Conservation (phyloP, 2,329 filamentous ascomycete species). For the Botrytis galanthina region DNA sequence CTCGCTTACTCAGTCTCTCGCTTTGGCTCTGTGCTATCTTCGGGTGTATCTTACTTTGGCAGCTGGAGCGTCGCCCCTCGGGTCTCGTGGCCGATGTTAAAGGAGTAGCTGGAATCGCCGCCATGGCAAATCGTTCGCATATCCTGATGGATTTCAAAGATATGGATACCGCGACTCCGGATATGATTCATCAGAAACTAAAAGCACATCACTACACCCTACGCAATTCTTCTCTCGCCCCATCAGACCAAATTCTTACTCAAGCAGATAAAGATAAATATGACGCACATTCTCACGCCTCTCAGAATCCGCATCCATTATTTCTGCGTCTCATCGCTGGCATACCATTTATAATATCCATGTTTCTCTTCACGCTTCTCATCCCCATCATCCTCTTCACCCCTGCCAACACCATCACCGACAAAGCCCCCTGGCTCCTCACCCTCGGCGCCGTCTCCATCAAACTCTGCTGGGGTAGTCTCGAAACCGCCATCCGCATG, state of each 20-base stretch:
- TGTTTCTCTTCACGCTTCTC: conserved; percentile 55
- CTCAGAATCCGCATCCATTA: conserved; percentile 63
- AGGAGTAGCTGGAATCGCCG: conserved; percentile 70
- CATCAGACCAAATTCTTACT: conserved; percentile 52
- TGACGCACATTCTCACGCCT: conserved; percentile 48
- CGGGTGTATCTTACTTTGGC: conserved; percentile 57
- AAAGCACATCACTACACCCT: conserved; percentile 65
- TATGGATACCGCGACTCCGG: conserved; percentile 64
- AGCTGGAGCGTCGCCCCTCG: conserved; percentile 60
- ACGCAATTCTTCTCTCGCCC: conserved; percentile 68
- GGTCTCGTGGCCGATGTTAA: conserved; percentile 67
- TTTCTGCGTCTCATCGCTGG: conserved; percentile 62
- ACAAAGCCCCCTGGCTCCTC: conserved; percentile 63
- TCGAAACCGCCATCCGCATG: conserved; percentile 69
- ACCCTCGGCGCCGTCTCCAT: conserved; percentile 64
- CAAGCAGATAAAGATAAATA: conserved; percentile 47
- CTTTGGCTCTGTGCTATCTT: conserved; percentile 57
- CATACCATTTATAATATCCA: conserved; percentile 57
- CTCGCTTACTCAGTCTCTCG: conserved; percentile 57
- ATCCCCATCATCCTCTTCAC: conserved; percentile 62
- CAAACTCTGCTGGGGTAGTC: conserved; percentile 65
- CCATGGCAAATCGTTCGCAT: conserved; percentile 72
- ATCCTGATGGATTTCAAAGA: conserved; percentile 73
- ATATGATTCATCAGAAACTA: conserved; percentile 67
- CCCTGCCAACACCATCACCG: conserved; percentile 53